A percentile compares a stretch with the other conserved stretches of the same genome.
Conservation (phyloP, 805 yeast genomes). For the Ogataea degrootiae region DNA sequence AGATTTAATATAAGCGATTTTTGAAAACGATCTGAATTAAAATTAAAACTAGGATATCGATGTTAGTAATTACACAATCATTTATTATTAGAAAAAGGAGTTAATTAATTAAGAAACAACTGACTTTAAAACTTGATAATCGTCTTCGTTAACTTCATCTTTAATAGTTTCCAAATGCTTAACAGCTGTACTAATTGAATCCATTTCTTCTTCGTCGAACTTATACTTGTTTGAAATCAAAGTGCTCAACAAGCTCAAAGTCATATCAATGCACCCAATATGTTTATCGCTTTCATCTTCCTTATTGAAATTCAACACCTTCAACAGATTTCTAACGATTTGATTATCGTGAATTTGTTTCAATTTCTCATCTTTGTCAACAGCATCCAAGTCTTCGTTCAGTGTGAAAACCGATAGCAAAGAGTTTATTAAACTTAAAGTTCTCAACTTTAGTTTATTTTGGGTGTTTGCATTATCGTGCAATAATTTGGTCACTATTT, state of each 20-base stretch:
- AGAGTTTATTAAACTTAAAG: slow-evolving; percentile 45
- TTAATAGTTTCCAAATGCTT: slow-evolving; percentile 36
- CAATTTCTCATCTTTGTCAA: slow-evolving; percentile 36
- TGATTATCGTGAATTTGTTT: slow-evolving; percentile 34
- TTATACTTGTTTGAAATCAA: slow-evolving; percentile 40
- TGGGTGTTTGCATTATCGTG: slow-evolving; percentile 3
- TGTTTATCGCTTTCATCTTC: slow-evolving; percentile 35
- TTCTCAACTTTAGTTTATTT: slow-evolving; percentile 46
- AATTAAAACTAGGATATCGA: not conserved
- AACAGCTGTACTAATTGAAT: slow-evolving; percentile 33
- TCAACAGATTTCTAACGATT: slow-evolving; percentile 32
- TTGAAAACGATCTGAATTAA: slow-evolving; percentile 28
- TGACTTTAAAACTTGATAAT: slow-evolving; percentile 44
- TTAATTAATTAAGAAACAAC: slow-evolving; percentile 20
- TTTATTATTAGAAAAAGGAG: not conserved
- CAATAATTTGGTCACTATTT: slow-evolving; percentile 32
- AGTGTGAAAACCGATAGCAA: slow-evolving; percentile 27
- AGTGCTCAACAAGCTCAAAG: slow-evolving; percentile 44
- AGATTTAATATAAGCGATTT: slow-evolving; percentile 31
- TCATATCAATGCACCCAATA: slow-evolving; percentile 52
- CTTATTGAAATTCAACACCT: slow-evolving; percentile 20
- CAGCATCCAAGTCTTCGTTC: slow-evolving; percentile 34
- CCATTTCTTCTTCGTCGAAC: slow-evolving; percentile 42
- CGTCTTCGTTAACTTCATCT: slow-evolving; percentile 52
- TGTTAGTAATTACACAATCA: slow-evolving; percentile 1